Conservation (phyloP, 371 early-diverging fungal genomes). For the Nematocida minor region DNA sequence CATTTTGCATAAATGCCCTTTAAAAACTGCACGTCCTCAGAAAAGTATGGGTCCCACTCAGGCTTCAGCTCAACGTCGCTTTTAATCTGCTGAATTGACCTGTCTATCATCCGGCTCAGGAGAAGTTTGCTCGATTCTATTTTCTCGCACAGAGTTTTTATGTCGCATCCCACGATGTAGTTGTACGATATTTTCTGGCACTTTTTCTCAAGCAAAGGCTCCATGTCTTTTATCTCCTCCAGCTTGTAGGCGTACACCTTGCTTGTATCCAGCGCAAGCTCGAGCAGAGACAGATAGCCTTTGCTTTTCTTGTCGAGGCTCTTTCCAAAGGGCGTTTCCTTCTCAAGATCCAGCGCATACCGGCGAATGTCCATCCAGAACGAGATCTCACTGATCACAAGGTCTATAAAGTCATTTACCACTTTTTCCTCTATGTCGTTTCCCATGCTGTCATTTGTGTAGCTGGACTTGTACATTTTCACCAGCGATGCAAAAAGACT, state of each 20-base stretch:
- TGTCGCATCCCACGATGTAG: background rate
- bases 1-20: background rate
- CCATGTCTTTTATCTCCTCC: background rate
- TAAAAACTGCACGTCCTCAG: background rate
- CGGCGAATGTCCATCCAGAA: background rate
- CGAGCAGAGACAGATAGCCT: background rate
- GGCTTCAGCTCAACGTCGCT: background rate
- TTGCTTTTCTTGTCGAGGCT: too few relatives aligned
- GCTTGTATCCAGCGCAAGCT: background rate
- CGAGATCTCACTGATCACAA: background rate
- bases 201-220: background rate
- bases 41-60: background rate
- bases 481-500: background rate
- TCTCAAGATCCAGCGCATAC: background rate
- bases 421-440: background rate
- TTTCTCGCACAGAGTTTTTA: background rate
- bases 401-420: background rate
- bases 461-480: background rate
- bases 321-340: background rate
- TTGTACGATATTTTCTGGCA: background rate
- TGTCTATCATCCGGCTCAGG: background rate
- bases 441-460: background rate
- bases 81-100: background rate
- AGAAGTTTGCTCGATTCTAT: background rate
- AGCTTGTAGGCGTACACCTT: conserved; percentile 10